Evolutionary conservation across 2,329 filamentous ascomycete genomes (phyloP).

Genomic region (Penicillium sp.): DNA sequence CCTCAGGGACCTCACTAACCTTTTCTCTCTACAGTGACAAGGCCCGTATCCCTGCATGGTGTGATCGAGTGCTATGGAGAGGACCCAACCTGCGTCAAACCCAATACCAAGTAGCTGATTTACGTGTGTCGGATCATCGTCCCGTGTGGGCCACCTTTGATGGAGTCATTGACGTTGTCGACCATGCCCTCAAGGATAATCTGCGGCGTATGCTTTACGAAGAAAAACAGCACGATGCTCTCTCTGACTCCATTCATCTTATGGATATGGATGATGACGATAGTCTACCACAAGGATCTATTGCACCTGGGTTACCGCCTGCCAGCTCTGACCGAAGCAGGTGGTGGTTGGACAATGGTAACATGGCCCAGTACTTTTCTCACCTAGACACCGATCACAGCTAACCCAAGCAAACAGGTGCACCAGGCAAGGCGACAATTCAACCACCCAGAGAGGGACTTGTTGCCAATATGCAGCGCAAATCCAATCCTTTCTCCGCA

Average conservation of each 20-base stretch:
- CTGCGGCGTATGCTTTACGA: conserved; percentile 76
- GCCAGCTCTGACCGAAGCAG: conserved; percentile 63
- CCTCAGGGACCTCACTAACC: not conserved
- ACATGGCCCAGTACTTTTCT: not conserved
- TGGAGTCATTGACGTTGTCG: conserved; percentile 76
- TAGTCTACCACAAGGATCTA: conserved; percentile 74
- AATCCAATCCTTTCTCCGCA: conserved; percentile 77
- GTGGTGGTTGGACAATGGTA: conserved; percentile 66
- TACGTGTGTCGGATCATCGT: conserved; percentile 93
- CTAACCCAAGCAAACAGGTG: conserved; percentile 44
- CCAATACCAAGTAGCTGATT: conserved; percentile 76
- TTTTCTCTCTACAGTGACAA: conserved; percentile 70
- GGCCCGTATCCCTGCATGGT: conserved; percentile 93
- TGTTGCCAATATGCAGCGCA: conserved; percentile 70
- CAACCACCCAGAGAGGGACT: conserved; percentile 63
- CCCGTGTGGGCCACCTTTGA: conserved; percentile 90
- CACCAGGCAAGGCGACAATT: conserved; percentile 72
- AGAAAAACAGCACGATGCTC: conserved; percentile 60
- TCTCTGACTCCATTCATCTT: conserved; percentile 19
- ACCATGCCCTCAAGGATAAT: conserved; percentile 70
- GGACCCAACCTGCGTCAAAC: conserved; percentile 79
- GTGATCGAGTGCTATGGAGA: conserved; percentile 86
- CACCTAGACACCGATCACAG: not conserved
- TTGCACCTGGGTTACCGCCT: conserved; percentile 72
- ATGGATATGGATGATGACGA: conserved; percentile 64